Conservation (phyloP, 2,329 filamentous ascomycete species). For the Diplodia mutila region DNA sequence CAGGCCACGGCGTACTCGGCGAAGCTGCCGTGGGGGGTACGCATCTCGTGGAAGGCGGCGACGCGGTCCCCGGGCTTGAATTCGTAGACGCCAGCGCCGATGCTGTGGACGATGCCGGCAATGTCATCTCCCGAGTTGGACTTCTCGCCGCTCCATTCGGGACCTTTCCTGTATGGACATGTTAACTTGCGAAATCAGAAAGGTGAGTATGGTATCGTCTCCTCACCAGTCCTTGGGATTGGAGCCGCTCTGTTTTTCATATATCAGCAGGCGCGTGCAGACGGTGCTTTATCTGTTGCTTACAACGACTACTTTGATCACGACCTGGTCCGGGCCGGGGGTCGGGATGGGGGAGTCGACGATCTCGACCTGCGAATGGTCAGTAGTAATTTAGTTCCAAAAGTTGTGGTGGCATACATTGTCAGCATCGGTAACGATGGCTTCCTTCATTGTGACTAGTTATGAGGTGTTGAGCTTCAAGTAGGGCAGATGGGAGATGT, state of each 20-base stretch:
- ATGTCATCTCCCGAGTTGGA: constrained; percentile 60
- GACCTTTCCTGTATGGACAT: constrained; percentile 34
- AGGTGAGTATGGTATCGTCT: constrained; percentile 16
- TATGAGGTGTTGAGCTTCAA: background rate
- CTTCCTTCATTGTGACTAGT: constrained; percentile 34
- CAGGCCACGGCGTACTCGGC: constrained; percentile 65
- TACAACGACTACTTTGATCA: constrained; percentile 45
- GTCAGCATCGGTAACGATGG: constrained; percentile 29
- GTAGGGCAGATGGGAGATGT: background rate
- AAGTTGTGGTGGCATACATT: background rate
- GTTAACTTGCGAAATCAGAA: constrained; percentile 23
- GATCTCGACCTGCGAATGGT: constrained; percentile 39
- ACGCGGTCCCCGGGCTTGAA: constrained; percentile 63
- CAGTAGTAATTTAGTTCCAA: background rate
- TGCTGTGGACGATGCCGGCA: constrained; percentile 58
- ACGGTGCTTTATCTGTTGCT: background rate
- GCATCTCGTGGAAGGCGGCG: constrained; percentile 61
- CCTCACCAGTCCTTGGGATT: constrained; percentile 56
- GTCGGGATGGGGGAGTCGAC: constrained; percentile 41
- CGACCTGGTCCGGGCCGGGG: constrained; percentile 40
- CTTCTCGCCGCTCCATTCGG: constrained; percentile 31
- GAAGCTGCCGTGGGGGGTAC: constrained; percentile 56
- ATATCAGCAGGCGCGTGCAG: background rate
- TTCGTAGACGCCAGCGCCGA: constrained; percentile 60
- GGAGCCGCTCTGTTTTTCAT: constrained; percentile 33